Base-by-base conservation (phyloP, 345 rosid genomes). In the Hibiscus syriacus region DNA sequence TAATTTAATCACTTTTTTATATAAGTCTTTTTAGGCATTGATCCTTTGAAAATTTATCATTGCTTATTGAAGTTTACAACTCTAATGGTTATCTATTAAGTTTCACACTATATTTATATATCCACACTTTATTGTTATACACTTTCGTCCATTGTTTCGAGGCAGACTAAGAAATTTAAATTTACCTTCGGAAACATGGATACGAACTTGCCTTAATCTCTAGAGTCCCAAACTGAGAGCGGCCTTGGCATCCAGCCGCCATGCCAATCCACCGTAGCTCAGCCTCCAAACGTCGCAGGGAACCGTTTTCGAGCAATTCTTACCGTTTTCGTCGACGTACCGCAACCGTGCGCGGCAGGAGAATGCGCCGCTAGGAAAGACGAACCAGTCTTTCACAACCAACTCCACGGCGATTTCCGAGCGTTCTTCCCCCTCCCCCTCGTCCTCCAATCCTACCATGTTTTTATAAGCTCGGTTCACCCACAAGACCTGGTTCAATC, bases 151-250 rank as follows among this genome's bases (percentile, higher is more conserved):
- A 43, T n/a, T 14, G 11, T 5, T 29, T 56, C 7, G 30, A 29
- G 0, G 12, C 12, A n/a, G 9, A 58, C 45, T 3, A 55, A 32
- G 16, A 32, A 58, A 5, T 9, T 9, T 58, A n/a, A 17, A 17
- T 58, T 36, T 58, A 32, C 64, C 64, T 60, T 27, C 48, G 36
- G 2, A 34, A 20, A 36, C 29, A 10, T 1, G 49, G 29, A 32
- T n/a, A 46, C 4, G 39, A 0, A 14, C 9, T 1, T 8, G 2
- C 4, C 26, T 17, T n/a, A n/a, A n/a, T n/a, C n/a, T n/a, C 30
- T 64, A 84, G 66, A 80, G 87, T 69, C 90, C 87, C 72, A 91
- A 81, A 54, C 88, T 74, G 29, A 91, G 88, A 10, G 97, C 97
- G 65, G 92, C 82, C 50, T 85, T 75, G 19, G 85, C 81, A 76